Evolutionary conservation across 148 eudicot species (phyloP).

Genomic region (Chenopodium quinoa): DNA sequence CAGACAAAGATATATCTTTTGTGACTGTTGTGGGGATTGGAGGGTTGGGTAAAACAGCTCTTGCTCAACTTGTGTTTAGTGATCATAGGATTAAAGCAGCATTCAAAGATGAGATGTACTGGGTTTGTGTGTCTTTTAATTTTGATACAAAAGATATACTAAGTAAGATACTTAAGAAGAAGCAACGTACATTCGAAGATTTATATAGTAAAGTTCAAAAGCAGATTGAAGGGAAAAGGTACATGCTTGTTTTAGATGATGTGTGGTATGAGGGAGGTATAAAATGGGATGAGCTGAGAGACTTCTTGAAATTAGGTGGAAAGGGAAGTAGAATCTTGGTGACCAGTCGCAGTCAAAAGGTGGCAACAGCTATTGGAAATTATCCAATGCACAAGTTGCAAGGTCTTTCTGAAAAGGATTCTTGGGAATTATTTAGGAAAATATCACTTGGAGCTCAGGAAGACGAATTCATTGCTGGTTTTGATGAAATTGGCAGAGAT

Average conservation of each 20-base stretch:
- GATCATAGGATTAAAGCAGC: too few species aligned
- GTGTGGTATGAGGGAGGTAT: background rate
- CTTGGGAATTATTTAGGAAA: conserved; percentile 22
- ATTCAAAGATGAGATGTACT: background rate
- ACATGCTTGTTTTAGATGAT: background rate
- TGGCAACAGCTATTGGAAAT: too few species aligned
- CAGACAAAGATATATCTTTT: background rate
- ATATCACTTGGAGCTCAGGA: conserved; percentile 1
- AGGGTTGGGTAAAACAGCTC: conserved; percentile 10
- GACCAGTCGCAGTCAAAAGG: too few species aligned
- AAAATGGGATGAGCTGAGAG: too few species aligned
- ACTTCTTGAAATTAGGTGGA: too few species aligned
- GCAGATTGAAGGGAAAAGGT: too few species aligned
- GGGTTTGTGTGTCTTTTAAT: conserved; percentile 12
- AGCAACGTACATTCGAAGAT: too few species aligned
- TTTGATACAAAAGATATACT: conserved; percentile 1
- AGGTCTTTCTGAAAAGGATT: conserved; percentile 15
- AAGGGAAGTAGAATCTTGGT: too few species aligned
- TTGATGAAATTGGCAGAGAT: conserved; percentile 17
- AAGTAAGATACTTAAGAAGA: background rate
- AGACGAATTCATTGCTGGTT: background rate
- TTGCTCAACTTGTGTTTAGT: conserved; percentile 6
- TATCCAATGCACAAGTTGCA: background rate
- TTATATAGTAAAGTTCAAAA: too few species aligned
- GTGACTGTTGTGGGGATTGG: background rate